Evolutionary conservation across 352 stramenopile genomes (phyloP).

Genomic region (Globisporangium parvum): DNA sequence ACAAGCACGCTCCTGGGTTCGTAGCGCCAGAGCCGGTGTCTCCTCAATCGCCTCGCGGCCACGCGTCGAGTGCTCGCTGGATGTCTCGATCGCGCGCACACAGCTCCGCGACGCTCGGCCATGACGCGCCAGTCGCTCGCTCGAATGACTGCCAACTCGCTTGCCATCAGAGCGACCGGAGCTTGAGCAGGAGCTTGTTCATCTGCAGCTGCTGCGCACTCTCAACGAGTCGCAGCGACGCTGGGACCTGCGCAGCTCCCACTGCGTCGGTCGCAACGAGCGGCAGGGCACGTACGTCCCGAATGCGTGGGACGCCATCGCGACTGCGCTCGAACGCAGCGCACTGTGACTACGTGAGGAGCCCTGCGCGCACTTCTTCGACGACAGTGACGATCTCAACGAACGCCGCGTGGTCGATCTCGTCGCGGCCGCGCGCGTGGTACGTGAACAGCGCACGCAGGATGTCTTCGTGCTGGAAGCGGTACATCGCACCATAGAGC

Average conservation of each 20-base stretch:
- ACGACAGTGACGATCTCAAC: conserved; percentile 60
- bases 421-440: conserved; percentile 14
- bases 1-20: too few relatives aligned
- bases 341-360: conserved; percentile 47
- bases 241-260: background rate
- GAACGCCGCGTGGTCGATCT: conserved; percentile 40
- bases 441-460: conserved; percentile 36
- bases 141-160: background rate
- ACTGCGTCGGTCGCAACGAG: background rate
- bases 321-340: conserved; percentile 14
- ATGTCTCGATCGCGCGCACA: too few relatives aligned
- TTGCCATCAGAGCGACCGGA: conserved; percentile 23
- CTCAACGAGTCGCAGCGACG: conserved; percentile 30
- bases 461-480: conserved; percentile 40
- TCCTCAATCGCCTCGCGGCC: too few relatives aligned
- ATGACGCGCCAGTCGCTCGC: too few relatives aligned
- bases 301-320: background rate
- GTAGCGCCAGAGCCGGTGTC: too few relatives aligned
- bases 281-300: background rate
- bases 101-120: too few relatives aligned
- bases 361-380: conserved; percentile 35
- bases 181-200: conserved; percentile 33
- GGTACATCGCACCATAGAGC: conserved; percentile 49
- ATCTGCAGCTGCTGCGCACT: conserved; percentile 42
- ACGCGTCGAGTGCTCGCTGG: too few relatives aligned